Percentiles rank a stretch among this genome's conserved stretches.
Conservation (phyloP, 305 asterid genomes). For the Solanum hybrid region DNA sequence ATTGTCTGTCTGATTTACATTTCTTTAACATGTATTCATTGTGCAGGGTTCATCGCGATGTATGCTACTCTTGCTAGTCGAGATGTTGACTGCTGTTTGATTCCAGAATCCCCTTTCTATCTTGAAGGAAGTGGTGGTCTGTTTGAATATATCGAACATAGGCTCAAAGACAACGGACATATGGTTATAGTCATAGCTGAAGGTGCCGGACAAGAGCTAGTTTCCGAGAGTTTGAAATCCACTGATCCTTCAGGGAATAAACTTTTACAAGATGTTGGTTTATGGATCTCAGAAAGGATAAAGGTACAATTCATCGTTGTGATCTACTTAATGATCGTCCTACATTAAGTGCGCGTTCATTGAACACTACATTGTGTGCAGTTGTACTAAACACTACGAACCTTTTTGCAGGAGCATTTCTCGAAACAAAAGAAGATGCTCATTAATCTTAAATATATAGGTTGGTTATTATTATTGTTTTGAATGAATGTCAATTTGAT, state of each 20-base stretch:
- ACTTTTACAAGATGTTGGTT: constrained; percentile 64
- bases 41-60: constrained; percentile 75
- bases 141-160: constrained; percentile 50
- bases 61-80: constrained; percentile 83
- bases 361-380: background rate
- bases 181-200: constrained; percentile 87
- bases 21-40: background rate
- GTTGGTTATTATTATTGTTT: constrained; percentile 17
- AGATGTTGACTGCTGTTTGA: constrained; percentile 81
- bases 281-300: constrained; percentile 64
- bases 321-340: background rate
- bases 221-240: constrained; percentile 39
- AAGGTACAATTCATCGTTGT: constrained; percentile 28
- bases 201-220: constrained; percentile 81
- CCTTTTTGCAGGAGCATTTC: constrained; percentile 48
- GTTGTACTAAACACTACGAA: background rate
- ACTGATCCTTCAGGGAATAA: constrained; percentile 70
- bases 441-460: constrained; percentile 68
- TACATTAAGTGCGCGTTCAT: background rate
- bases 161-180: constrained; percentile 63
- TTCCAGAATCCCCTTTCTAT: constrained; percentile 77
- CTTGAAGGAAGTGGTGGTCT: constrained; percentile 74
- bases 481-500: background rate
- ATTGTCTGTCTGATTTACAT: background rate
- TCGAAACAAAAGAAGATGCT: constrained; percentile 47